phyloP scores from a whole-genome alignment of 345 rosid genomes.

The Eucalyptus microcorys region DNA sequence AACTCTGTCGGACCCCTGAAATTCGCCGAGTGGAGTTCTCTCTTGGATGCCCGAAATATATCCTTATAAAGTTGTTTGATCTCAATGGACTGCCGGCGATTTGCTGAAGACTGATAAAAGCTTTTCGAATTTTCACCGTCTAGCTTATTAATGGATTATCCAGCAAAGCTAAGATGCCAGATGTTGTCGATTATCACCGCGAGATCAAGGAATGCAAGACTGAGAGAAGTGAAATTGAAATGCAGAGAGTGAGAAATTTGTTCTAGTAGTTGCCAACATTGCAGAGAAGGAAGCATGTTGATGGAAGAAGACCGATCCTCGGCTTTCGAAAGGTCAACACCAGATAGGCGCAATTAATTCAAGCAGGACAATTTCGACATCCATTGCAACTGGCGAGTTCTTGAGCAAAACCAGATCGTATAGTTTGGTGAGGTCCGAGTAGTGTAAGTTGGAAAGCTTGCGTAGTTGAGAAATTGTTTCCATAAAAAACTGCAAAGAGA shows the following conservation, averaged over 20 bases:
- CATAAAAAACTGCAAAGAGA: background rate
- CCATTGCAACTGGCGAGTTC: background rate
- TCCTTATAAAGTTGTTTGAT: too few species aligned
- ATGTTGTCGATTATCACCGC: accelerated
- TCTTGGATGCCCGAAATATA: too few species aligned
- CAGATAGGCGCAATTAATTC: background rate
- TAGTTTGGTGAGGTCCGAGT: background rate
- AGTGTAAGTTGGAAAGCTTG: background rate
- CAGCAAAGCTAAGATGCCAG: too few species aligned
- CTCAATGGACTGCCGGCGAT: too few species aligned
- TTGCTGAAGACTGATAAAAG: too few species aligned
- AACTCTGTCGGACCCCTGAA: too few species aligned
- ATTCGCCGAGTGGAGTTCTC: too few species aligned
- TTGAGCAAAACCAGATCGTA: too few species aligned
- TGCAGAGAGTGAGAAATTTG: background rate
- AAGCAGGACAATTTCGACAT: background rate
- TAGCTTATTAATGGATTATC: too few species aligned
- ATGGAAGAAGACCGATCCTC: background rate
- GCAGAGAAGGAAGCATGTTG: background rate
- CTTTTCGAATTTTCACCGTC: too few species aligned
- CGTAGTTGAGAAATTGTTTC: background rate
- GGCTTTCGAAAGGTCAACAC: background rate
- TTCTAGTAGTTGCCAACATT: background rate
- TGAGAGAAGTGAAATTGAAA: too few species aligned
- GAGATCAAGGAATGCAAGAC: too few species aligned